Evolutionary conservation across 192 early-diverging fungal genomes (phyloP).

Genomic region (Entophlyctis luteolus): DNA sequence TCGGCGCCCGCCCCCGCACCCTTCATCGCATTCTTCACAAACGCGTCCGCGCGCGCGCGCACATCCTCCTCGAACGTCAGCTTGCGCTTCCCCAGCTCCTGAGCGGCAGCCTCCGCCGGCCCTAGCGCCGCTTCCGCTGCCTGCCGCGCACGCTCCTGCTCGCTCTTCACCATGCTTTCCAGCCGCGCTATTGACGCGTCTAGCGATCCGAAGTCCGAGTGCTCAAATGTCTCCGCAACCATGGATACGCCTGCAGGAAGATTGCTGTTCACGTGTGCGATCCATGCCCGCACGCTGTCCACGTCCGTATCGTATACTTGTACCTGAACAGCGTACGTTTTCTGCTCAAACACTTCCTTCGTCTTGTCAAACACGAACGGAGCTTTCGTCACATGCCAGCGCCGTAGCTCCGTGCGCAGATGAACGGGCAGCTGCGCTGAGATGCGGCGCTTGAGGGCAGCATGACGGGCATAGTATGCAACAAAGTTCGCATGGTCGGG

Average conservation of each 20-base stretch:
- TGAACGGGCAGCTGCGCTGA: conserved; percentile 64
- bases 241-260: conserved; percentile 84
- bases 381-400: conserved; percentile 85
- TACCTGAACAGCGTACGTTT: conserved; percentile 77
- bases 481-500: conserved; percentile 85
- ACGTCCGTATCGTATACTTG: conserved; percentile 74
- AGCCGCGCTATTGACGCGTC: background rate
- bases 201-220: background rate
- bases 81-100: background rate
- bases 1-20: background rate
- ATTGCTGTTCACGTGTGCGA: conserved; percentile 75
- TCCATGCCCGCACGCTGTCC: conserved; percentile 70
- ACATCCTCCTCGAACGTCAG: conserved; percentile 28
- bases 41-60: conserved; percentile 12
- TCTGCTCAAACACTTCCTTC: conserved; percentile 94
- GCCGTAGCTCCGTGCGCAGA: conserved; percentile 66
- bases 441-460: conserved; percentile 71
- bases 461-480: conserved; percentile 75
- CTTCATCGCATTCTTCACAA: conserved; percentile 4
- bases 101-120: background rate
- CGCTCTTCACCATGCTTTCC: background rate
- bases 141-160: background rate
- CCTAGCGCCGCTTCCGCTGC: conserved; percentile 10
- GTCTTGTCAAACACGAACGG: conserved; percentile 96
- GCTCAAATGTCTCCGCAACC: conserved; percentile 53